Evolutionary conservation across 2,329 filamentous ascomycete species (phyloP).

Genomic region (Tothia fuscella): DNA sequence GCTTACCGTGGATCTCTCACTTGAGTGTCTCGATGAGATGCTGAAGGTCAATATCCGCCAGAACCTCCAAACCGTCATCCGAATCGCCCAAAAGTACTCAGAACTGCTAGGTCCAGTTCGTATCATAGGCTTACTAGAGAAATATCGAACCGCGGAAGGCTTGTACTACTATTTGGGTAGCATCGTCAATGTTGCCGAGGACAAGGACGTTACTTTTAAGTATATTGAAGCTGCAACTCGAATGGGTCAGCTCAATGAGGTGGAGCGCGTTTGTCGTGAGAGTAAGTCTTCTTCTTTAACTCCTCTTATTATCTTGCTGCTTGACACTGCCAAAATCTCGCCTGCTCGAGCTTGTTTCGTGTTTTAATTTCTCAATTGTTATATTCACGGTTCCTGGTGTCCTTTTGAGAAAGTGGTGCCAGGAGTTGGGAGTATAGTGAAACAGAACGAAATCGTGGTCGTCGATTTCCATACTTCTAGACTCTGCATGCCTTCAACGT

Average conservation of each 20-base stretch:
- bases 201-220: slow-evolving; percentile 95
- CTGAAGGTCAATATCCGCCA: slow-evolving; percentile 92
- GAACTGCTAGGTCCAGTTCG: slow-evolving; percentile 80
- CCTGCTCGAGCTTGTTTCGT: too few species aligned
- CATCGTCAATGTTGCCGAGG: slow-evolving; percentile 93
- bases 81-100: slow-evolving; percentile 95
- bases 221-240: slow-evolving; percentile 95
- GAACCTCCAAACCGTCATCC: slow-evolving; percentile 88
- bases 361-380: too few species aligned
- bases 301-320: slow-evolving; percentile 1
- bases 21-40: slow-evolving; percentile 94
- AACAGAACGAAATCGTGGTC: too few species aligned
- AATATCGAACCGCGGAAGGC: slow-evolving; percentile 93
- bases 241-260: slow-evolving; percentile 88
- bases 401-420: too few species aligned
- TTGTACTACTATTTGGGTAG: slow-evolving; percentile 97
- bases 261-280: slow-evolving; percentile 94
- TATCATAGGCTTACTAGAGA: slow-evolving; percentile 89
- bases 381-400: too few species aligned
- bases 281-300: slow-evolving; percentile 23
- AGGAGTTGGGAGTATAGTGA: too few species aligned
- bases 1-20: slow-evolving; percentile 85
- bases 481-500: too few species aligned
- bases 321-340: too few species aligned
- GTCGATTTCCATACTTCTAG: too few species aligned